phyloP scores from a whole-genome alignment of 306 rosid genomes.

The Oemleria cerasiformis region DNA sequence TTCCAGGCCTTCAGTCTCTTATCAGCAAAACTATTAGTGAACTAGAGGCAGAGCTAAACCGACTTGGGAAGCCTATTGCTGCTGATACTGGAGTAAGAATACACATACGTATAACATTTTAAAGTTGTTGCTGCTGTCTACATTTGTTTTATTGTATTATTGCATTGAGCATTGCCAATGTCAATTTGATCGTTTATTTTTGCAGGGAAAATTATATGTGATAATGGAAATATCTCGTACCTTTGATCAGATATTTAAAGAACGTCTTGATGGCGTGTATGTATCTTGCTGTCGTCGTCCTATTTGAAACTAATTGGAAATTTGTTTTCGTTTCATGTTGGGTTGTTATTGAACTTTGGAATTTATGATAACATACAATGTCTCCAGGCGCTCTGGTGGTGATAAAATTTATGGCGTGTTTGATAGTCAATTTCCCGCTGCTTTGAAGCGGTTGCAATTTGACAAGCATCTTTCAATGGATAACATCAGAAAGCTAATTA shows the following conservation, averaged over 20 bases:
- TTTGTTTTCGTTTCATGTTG: background rate
- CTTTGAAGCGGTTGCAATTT: conserved; percentile 43
- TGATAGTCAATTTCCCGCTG: conserved; percentile 45
- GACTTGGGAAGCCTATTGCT: conserved; percentile 43
- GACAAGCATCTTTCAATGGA: conserved; percentile 41
- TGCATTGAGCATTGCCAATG: background rate
- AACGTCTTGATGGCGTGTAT: conserved; percentile 50
- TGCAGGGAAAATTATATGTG: conserved; percentile 44
- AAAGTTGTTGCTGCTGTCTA: background rate
- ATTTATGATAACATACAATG: background rate
- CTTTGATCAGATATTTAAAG: conserved; percentile 48
- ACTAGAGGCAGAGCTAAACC: conserved; percentile 41
- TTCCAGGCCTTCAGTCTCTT: conserved; percentile 46
- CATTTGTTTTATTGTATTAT: background rate
- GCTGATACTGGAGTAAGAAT: conserved; percentile 46
- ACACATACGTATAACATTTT: background rate
- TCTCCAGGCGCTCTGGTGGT: conserved; percentile 47
- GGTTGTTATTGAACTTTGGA: conserved; percentile 7
- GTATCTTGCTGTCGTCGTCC: conserved; percentile 1
- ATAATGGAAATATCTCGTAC: conserved; percentile 48
- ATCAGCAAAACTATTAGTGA: conserved; percentile 45
- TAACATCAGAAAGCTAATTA: conserved; percentile 39
- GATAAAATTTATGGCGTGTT: conserved; percentile 42
- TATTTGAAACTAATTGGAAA: background rate
- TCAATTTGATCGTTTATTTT: background rate